Conservation (phyloP, 371 early-diverging fungal species). For the Apophysomyces ossiformis region DNA sequence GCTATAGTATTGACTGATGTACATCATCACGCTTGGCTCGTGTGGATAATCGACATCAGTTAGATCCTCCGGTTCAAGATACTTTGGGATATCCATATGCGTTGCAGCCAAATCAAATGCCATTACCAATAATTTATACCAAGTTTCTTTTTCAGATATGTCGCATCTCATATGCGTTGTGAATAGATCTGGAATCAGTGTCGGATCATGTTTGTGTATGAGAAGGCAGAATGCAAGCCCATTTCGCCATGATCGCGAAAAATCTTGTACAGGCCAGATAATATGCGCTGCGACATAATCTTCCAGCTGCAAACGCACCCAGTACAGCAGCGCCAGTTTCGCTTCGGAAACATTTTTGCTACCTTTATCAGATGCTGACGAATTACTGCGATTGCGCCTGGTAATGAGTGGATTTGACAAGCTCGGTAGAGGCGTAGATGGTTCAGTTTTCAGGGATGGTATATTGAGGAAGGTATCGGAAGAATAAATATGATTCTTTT, state of each 20-base stretch:
- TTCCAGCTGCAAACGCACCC: slow-evolving; percentile 73
- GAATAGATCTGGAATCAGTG: slow-evolving; percentile 64
- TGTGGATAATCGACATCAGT: slow-evolving; percentile 54
- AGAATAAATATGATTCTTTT: background rate
- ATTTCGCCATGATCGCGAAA: slow-evolving; percentile 74
- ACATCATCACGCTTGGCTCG: slow-evolving; percentile 57
- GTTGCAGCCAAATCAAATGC: slow-evolving; percentile 42
- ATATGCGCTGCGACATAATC: slow-evolving; percentile 62
- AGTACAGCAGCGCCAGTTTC: slow-evolving; percentile 63
- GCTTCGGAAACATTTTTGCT: slow-evolving; percentile 44
- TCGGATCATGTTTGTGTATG: slow-evolving; percentile 71
- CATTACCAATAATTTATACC: slow-evolving; percentile 36
- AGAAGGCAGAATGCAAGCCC: slow-evolving; percentile 76
- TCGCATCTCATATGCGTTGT: slow-evolving; percentile 31
- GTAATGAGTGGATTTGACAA: background rate
- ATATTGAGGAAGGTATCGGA: slow-evolving; percentile 1
- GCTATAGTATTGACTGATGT: slow-evolving; percentile 53
- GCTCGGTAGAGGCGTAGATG: slow-evolving; percentile 16
- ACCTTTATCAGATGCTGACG: slow-evolving; percentile 13
- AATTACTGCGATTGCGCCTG: slow-evolving; percentile 19
- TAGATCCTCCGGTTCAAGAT: slow-evolving; percentile 52
- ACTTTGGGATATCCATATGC: slow-evolving; percentile 44
- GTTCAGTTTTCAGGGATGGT: slow-evolving; percentile 1
- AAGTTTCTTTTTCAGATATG: slow-evolving; percentile 35
- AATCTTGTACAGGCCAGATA: slow-evolving; percentile 67